Base-by-base conservation (phyloP, 805 yeast species). In the Debaryomyces prosopidis region DNA sequence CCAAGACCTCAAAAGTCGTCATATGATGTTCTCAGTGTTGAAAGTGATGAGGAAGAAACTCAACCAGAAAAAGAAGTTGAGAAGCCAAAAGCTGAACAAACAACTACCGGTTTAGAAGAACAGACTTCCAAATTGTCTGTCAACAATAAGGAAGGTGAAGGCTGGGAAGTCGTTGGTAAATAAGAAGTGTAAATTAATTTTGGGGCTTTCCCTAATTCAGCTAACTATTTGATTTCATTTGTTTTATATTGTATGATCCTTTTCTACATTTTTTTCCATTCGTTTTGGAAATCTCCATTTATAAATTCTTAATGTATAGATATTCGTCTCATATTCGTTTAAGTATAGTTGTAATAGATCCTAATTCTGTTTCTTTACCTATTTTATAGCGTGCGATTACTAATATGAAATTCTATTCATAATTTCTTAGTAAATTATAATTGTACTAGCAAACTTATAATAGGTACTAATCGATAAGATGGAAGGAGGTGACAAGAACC, bases 131-230 rank as follows among this genome's bases (percentile, higher is more conserved):
- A 62, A 11, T 63, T 66, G 45, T 42, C 62, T 30, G 49, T 66
- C 27, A 45, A 48, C 15, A 58, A 59, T n/a, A 58, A 57, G 39
- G 60, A 57, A 17, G 58, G 52, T 45, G 69, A 60, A 20, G 71
- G 63, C 16, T 67, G 72, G 71, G 66, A 66, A 57, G 69, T 65
- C 42, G 73, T 65, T 45, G 57, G 66, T 36, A 65, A 65, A 52
- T 65, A 62, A 59, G 26, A 15, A 17, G 37, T 34, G 19, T 26
- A 34, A 40, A 30, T 30, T 30, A 30, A n/a, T 30, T 30, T 3
- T 11, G 33, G 16, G 5, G 14, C 11, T 30, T 30, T 30, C 16
- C 33, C 16, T 30, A 14, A 14, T 14, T 30, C 33, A 30, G 14
- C 11, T 30, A 30, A 31, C 17, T 28, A 36, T 36, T 38, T 38